Percentiles rank a stretch among this genome's conserved stretches.
Evolutionary conservation across 768 basidiomycete species (phyloP).

Genomic region (Pisolithus microcarpus): DNA sequence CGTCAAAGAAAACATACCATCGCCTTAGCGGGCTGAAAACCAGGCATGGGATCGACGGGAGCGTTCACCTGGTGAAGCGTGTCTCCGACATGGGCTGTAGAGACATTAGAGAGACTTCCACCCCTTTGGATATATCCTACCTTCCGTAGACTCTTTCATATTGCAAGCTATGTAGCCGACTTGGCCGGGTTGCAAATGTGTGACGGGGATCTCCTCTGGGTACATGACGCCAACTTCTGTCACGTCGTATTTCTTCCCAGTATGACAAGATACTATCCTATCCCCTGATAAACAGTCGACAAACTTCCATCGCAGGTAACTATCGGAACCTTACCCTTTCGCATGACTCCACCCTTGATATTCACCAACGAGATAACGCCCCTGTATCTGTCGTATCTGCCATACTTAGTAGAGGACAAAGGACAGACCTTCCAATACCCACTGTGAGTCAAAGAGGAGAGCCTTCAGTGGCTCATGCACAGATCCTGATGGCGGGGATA

Average conservation of each 20-base stretch:
- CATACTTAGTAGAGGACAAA: conserved; percentile 6
- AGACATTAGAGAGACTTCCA: conserved; percentile 1
- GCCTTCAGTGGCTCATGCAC: conserved; percentile 60
- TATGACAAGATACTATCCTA: conserved; percentile 78
- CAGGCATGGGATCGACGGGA: conserved; percentile 75
- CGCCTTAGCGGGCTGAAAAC: conserved; percentile 86
- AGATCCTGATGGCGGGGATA: conserved; percentile 70
- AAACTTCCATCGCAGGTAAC: neutral
- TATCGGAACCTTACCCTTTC: conserved; percentile 52
- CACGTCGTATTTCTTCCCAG: conserved; percentile 84
- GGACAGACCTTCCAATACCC: conserved; percentile 20
- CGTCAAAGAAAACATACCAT: conserved; percentile 53
- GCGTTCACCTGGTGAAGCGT: conserved; percentile 76
- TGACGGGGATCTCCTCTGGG: conserved; percentile 79
- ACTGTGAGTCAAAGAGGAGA: conserved; percentile 92
- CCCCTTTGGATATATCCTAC: conserved; percentile 30
- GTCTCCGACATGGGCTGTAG: conserved; percentile 85
- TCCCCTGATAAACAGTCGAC: conserved; percentile 51
- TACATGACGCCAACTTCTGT: conserved; percentile 84
- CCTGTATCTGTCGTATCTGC: conserved; percentile 88
- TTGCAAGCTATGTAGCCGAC: conserved; percentile 90
- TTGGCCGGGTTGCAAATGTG: conserved; percentile 64
- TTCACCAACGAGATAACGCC: conserved; percentile 92
- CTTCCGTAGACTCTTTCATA: conserved; percentile 96
- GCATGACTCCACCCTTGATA: conserved; percentile 70